A percentile compares a stretch with the other conserved stretches of the same genome.
phyloP scores from a whole-genome alignment of 495 filamentous ascomycete species.

The Neurospora pannonica region DNA sequence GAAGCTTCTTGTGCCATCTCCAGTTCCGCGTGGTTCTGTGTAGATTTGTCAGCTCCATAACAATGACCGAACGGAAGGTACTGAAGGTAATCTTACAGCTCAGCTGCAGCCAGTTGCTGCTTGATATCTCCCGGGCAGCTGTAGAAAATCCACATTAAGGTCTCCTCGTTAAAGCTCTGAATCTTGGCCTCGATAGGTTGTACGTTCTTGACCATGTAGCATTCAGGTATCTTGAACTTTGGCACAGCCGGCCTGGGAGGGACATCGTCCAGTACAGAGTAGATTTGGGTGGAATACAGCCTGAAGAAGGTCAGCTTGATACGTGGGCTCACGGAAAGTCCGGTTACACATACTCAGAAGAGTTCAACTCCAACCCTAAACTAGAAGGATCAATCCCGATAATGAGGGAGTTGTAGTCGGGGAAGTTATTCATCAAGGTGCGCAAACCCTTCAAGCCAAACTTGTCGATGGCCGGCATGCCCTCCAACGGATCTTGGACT shows the following conservation, averaged over 20 bases:
- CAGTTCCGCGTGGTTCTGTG: constrained; percentile 59
- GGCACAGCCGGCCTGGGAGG: constrained; percentile 65
- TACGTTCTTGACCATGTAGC: constrained; percentile 82
- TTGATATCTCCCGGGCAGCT: constrained; percentile 73
- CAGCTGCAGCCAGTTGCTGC: constrained; percentile 74
- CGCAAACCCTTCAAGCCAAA: constrained; percentile 75
- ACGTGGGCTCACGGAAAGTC: neutral
- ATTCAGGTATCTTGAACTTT: constrained; percentile 68
- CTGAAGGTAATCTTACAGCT: constrained; percentile 46
- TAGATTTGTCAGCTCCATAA: constrained; percentile 2
- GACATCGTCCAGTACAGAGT: constrained; percentile 60
- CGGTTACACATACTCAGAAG: constrained; percentile 55
- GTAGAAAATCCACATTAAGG: constrained; percentile 92
- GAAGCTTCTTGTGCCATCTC: constrained; percentile 84
- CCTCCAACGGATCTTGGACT: constrained; percentile 49
- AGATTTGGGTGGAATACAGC: constrained; percentile 38
- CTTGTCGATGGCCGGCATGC: constrained; percentile 72
- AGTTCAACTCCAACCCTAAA: constrained; percentile 71
- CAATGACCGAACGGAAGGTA: neutral
- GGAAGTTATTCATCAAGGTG: constrained; percentile 67
- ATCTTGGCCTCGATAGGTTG: constrained; percentile 72
- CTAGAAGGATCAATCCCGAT: constrained; percentile 69
- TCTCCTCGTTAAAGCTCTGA: constrained; percentile 78
- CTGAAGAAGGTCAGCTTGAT: constrained; percentile 10
- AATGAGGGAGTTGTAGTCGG: constrained; percentile 65